Base-by-base conservation (phyloP, 768 basidiomycete species). In the Auriscalpium vulgare region DNA sequence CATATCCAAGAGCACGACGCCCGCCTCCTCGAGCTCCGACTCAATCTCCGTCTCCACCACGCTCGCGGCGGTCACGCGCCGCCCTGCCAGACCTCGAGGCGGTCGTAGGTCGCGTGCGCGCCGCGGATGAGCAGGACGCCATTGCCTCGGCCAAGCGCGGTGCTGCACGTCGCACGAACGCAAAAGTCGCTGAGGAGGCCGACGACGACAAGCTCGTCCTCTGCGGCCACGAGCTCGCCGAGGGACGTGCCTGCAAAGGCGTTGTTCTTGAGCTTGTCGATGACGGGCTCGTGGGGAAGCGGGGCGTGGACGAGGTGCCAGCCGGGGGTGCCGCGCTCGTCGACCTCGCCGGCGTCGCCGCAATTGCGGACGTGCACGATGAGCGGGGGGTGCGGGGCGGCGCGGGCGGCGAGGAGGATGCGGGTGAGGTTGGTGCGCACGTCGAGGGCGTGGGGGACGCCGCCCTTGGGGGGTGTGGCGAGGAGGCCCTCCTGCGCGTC, bases 151-250 rank as follows among this genome's bases (percentile, higher is more conserved):
- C 67, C 76, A 37, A 86, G 70, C 10, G 84, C 85, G 3, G 81
- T 78, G 47, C 72, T 75, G 66, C 84, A 85, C n/a, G 85, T 78
- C 56, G 70, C 70, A 38, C 71, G 70, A 47, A 67, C 59, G 45
- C 81, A 80, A 57, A 80, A 85, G 68, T 87, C 85, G 62, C 82
- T 84, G 67, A 84, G 82, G 66, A 85, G 77, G 13, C 86, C 86
- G 16, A 79, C 79, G 50, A 87, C 75, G 51, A 87, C 75, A 51
- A 87, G 74, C 72, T 85, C 80, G 13, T 84, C 84, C 35, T 79
- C 75, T 3, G 64, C 53, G 0, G 76, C 73, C 37, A 88, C 70
- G 45, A 82, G 63, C 3, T 76, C 72, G 8, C 68, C 76, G 4
- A 88, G 72, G 10, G 52, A 58, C 17, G 85, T 87, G 10, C 82